Evolutionary conservation across 805 yeast species (phyloP).

Genomic region (Myxozyma lipomycoides): DNA sequence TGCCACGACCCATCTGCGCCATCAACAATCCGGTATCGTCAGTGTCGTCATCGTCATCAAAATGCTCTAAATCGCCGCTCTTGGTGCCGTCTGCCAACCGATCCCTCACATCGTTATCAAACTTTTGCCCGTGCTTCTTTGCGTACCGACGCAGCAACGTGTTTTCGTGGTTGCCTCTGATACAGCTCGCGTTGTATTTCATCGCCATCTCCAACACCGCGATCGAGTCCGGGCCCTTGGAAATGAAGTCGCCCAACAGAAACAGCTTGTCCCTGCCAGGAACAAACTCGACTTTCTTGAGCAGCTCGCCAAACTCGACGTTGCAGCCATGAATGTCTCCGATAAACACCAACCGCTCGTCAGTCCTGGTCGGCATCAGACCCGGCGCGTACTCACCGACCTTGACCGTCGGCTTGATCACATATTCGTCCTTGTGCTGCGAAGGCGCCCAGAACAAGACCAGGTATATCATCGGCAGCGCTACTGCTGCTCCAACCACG

Average conservation of each 20-base stretch:
- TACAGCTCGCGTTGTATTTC: slow-evolving; percentile 59
- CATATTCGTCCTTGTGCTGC: slow-evolving; percentile 6
- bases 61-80: slow-evolving; percentile 33
- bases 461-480: slow-evolving; percentile 11
- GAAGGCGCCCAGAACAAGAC: slow-evolving; percentile 16
- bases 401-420: slow-evolving; percentile 20
- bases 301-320: slow-evolving; percentile 50
- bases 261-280: slow-evolving; percentile 54
- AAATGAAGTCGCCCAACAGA: slow-evolving; percentile 76
- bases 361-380: slow-evolving; percentile 7
- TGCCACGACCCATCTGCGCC: neutral
- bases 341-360: slow-evolving; percentile 54
- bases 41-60: slow-evolving; percentile 25
- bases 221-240: slow-evolving; percentile 76
- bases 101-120: slow-evolving; percentile 28
- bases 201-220: slow-evolving; percentile 65
- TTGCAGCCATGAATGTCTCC: slow-evolving; percentile 90
- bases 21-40: neutral
- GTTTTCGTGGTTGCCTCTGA: slow-evolving; percentile 87
- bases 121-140: slow-evolving; percentile 48
- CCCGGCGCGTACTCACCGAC: slow-evolving; percentile 20
- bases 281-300: slow-evolving; percentile 49
- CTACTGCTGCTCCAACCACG: neutral
- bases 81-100: slow-evolving; percentile 22
- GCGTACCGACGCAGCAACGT: slow-evolving; percentile 64